phyloP scores from a whole-genome alignment of 2,329 filamentous ascomycete genomes.

The Paracorniculantispora psalliotae region DNA sequence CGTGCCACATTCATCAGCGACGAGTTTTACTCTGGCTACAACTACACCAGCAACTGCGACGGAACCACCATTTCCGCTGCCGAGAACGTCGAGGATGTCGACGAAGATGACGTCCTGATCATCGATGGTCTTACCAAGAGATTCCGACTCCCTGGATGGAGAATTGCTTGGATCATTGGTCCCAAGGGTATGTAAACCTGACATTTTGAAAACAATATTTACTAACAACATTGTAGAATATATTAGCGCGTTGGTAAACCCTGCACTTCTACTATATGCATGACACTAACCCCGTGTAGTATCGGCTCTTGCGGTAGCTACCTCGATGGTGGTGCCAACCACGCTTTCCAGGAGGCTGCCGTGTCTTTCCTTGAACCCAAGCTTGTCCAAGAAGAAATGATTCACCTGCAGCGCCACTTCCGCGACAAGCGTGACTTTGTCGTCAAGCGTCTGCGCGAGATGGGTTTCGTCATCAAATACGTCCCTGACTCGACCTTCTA shows the following conservation, averaged over 20 bases:
- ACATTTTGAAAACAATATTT: background rate
- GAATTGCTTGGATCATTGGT: constrained; percentile 92
- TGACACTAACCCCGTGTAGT: constrained; percentile 27
- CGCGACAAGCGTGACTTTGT: constrained; percentile 89
- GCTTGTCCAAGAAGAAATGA: constrained; percentile 80
- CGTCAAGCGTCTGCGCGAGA: constrained; percentile 69
- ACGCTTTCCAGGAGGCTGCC: constrained; percentile 91
- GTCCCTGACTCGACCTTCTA: constrained; percentile 93
- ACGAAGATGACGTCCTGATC: constrained; percentile 86
- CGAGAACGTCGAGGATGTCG: constrained; percentile 83
- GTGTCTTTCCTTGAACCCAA: constrained; percentile 86
- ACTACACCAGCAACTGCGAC: constrained; percentile 90
- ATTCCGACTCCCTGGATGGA: constrained; percentile 93
- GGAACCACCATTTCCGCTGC: constrained; percentile 84
- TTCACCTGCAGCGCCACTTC: constrained; percentile 84
- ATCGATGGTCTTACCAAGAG: constrained; percentile 96
- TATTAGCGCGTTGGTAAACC: constrained; percentile 63
- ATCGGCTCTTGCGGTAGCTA: constrained; percentile 91
- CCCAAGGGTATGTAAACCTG: constrained; percentile 56
- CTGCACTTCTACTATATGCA: background rate
- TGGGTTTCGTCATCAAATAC: constrained; percentile 82
- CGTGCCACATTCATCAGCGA: constrained; percentile 90
- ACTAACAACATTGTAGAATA: constrained; percentile 54
- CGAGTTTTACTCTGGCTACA: constrained; percentile 95
- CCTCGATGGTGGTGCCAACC: constrained; percentile 89